Base-by-base conservation (phyloP, 2,329 filamentous ascomycete genomes). In the Paecilomyces sp. region DNA sequence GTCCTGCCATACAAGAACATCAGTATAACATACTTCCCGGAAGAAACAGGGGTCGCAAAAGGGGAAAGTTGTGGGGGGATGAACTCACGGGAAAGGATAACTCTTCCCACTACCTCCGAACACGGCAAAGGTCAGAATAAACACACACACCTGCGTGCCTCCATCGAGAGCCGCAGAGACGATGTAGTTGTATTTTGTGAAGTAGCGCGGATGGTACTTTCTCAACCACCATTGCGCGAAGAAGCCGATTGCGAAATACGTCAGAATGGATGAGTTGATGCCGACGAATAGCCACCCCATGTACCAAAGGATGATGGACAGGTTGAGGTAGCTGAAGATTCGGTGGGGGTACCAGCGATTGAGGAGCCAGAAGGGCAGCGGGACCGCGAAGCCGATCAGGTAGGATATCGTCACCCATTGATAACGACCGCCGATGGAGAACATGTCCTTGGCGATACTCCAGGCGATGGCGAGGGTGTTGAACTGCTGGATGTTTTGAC, bases 401-500 rank as follows among this genome's bases (percentile, higher is more conserved):
- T 78, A 72, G 8, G 73, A 67, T 9, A 80, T 64, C 0, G 77
- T 75, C 0, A 80, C 71, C 64, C 70, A 72, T 55, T 71, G 65
- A 61, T 79, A 79, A 15, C 67, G 70, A 0, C 67, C 68, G 13
- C 71, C 74, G 28, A 75, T 61, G 53, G 68, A 72, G 65, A 79
- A 81, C 63, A 81, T 70, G n/a, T 77, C 65, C 50, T 74, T 71
- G 5, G 77, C 74, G n/a, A 80, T 67, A 15, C 70, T 67, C 72
- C 74, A 79, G 2, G 74, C 68, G 15, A 75, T 70, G 31, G 75
- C 75, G 13, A 74, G 69, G n/a, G 77, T 75, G 62, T 82, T 82
- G 70, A 75, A 78, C 2, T 33, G 24, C 63, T 83, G 80, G 1
- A 81, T 71, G 47, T 77, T 75, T 12, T 79, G 75, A n/a, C 81